phyloP scores from a whole-genome alignment of 2,329 filamentous ascomycete species.

The Atkinsonella hypoxylon region DNA sequence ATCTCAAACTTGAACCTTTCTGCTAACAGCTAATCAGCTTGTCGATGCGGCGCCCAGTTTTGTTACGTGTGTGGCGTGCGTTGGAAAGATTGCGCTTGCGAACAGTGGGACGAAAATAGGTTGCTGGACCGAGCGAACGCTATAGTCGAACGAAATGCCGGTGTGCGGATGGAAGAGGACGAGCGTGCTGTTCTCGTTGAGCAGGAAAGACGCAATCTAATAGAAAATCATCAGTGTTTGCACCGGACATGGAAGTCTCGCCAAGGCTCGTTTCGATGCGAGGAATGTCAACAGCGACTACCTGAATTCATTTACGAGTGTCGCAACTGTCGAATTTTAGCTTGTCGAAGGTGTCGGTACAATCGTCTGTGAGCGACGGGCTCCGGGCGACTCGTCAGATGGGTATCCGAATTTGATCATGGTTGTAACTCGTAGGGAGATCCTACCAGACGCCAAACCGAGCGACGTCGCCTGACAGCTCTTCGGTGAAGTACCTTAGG shows the following conservation, averaged over 20 bases:
- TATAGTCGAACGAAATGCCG: neutral
- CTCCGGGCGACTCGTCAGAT: too few species aligned
- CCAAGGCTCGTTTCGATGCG: neutral
- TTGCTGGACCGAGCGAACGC: neutral
- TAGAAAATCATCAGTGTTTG: neutral
- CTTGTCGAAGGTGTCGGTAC: neutral
- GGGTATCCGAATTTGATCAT: too few species aligned
- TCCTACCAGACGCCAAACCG: too few species aligned
- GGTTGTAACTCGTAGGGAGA: too few species aligned
- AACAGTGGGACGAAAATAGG: conserved; percentile 23
- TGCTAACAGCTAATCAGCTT: conserved; percentile 27
- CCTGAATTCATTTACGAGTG: conserved; percentile 34
- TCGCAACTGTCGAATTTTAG: conserved; percentile 22
- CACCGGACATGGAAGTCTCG: neutral
- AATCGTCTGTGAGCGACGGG: too few species aligned
- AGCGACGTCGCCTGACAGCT: too few species aligned
- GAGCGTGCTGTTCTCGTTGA: neutral
- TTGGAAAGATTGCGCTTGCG: conserved; percentile 30
- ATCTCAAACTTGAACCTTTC: neutral
- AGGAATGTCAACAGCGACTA: conserved; percentile 14
- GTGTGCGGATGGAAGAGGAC: neutral
- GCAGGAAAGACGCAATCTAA: neutral
- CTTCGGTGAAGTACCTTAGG: too few species aligned
- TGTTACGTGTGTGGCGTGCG: conserved; percentile 34
- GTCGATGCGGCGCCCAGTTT: conserved; percentile 33